These are phyloP conservation scores for Eragrostis curvula DNA, from an alignment of 176 grass and related monocot species.

Conservation along the genomic window DNA sequence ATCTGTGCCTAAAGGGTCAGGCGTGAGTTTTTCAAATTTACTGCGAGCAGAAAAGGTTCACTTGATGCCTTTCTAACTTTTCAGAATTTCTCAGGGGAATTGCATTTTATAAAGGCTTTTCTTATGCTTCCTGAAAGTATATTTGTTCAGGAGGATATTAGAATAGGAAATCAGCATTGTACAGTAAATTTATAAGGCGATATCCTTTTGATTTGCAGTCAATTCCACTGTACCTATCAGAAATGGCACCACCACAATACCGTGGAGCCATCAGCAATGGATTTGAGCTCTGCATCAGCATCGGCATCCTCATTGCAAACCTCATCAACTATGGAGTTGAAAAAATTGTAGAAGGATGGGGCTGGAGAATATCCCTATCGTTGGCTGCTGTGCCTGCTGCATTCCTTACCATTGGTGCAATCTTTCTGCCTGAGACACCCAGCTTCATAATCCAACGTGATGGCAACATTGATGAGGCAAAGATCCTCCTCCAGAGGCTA, in stretches of 20 bases:
- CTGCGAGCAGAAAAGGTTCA: neutral
- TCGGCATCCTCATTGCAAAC: constrained; percentile 80
- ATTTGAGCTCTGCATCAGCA: constrained; percentile 86
- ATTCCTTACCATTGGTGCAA: constrained; percentile 57
- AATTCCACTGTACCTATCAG: constrained; percentile 85
- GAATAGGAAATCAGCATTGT: neutral
- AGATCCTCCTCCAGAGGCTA: constrained; percentile 62
- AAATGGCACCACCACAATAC: constrained; percentile 82
- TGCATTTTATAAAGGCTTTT: neutral
- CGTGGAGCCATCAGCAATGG: constrained; percentile 84
- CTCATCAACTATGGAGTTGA: constrained; percentile 82
- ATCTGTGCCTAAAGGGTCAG: no score
- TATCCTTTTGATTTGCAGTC: constrained; percentile 60
- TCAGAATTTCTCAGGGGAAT: no score
- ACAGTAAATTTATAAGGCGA: neutral
- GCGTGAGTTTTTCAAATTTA: neutral
- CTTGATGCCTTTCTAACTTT: constrained; percentile 6
- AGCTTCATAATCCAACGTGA: constrained; percentile 71
- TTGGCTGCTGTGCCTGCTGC: constrained; percentile 73
- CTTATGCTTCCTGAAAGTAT: neutral
- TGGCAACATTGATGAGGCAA: constrained; percentile 55
- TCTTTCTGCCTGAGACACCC: constrained; percentile 90
- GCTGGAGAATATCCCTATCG: constrained; percentile 84
- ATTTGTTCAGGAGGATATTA: neutral
- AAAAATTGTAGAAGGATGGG: constrained; percentile 55